Conservation (phyloP, 768 basidiomycete genomes). For the Suillus bovinus region DNA sequence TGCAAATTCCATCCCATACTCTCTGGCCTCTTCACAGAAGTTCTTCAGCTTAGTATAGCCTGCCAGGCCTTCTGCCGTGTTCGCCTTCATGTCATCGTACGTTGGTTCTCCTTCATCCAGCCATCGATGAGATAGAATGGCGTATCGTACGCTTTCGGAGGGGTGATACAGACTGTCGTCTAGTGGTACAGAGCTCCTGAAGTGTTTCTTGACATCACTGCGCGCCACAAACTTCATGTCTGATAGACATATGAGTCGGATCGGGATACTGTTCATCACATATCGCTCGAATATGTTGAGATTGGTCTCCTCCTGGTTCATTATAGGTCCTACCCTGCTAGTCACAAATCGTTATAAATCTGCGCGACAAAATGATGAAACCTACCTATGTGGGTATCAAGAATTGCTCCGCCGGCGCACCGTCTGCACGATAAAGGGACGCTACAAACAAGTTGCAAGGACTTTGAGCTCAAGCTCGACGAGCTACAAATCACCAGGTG, state of each 20-base stretch:
- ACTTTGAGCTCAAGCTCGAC: no score
- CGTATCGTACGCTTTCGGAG: background rate
- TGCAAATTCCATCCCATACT: background rate
- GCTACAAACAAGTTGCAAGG: no score
- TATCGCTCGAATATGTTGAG: background rate
- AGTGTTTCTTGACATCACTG: background rate
- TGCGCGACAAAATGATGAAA: background rate
- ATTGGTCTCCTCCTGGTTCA: background rate
- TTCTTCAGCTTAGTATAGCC: slow-evolving; percentile 1
- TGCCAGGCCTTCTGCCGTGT: background rate
- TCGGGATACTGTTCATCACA: background rate
- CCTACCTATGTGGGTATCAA: background rate
- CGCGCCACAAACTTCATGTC: slow-evolving; percentile 1
- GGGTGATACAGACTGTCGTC: background rate
- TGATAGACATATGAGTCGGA: background rate
- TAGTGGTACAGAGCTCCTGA: background rate
- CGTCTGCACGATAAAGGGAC: background rate
- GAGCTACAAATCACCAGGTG: no score
- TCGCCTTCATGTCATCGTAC: slow-evolving; percentile 1
- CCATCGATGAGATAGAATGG: slow-evolving; percentile 13
- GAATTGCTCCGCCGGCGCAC: background rate
- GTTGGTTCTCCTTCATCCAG: slow-evolving; percentile 7
- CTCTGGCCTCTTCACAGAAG: background rate
- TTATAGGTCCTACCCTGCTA: background rate
- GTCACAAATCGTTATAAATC: background rate